Base-by-base conservation (phyloP, 1,284 basidiomycete species). In the Rhodotorula sp. region DNA sequence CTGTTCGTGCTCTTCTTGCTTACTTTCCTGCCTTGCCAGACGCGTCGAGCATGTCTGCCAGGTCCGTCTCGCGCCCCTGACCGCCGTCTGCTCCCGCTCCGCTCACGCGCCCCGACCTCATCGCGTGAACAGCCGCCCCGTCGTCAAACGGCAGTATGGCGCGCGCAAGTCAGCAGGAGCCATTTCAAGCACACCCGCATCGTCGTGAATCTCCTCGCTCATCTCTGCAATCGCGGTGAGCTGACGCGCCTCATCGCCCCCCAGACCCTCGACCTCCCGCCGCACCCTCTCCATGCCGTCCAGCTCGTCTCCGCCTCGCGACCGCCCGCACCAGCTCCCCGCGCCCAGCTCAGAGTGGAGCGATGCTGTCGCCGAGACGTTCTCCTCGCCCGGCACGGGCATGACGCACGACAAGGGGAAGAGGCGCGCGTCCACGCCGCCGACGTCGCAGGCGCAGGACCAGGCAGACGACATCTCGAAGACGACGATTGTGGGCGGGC, bases 91-190 rank as follows among this genome's bases (percentile, higher is more conserved):
- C 41, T 21, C 34, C 36, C n/a, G 4, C 41, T 39, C 12, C 34
- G 17, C 54, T 51, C 8, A 51, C 17, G 21, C 32, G n/a, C 29
- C 22, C 17, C 56, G 22, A 37, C 51, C 21, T 57, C 56, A 3
- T 41, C 57, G 39, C 39, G 39, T 32, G 37, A 41, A 46, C 54
- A 51, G 46, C 17, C 71, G 73, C 27, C 74, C 74, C 0, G 37
- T 55, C 41, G 69, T 76, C 69, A 76, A 71, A 61, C 65, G 72
- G 9, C 54, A 56, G 29, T 76, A 76, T 48, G 74, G 74, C 39
- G 66, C 71, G 3, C 71, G 74, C 57, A 76, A 73, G 44, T 53
- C 59, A 8, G 36, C 53, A n/a, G 36, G 29, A 36, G 22, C 37
- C 3, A 1, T 32, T 22, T 48, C 39, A 21, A 32, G 29, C 13